Evolutionary conservation across 1,139 yeast genomes (phyloP).

Genomic region (Maudiozyma humilis): DNA sequence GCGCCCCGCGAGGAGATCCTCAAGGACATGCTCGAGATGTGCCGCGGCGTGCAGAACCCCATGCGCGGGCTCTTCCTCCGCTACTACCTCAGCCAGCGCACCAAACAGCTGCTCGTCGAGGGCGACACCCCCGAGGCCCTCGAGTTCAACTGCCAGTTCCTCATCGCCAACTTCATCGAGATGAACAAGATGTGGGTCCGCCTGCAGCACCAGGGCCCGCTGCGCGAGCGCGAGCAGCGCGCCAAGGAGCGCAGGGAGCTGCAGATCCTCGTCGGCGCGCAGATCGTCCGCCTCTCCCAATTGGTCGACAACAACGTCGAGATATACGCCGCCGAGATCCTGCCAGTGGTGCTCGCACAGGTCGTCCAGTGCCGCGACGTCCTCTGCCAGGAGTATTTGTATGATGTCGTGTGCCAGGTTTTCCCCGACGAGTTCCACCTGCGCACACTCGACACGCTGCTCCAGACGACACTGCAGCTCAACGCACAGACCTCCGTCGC

Average conservation of each 20-base stretch:
- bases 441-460: constrained; percentile 57
- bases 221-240: constrained; percentile 70
- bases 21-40: constrained; percentile 97
- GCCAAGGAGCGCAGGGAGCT: constrained; percentile 77
- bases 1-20: constrained; percentile 71
- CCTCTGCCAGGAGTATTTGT: constrained; percentile 81
- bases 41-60: constrained; percentile 96
- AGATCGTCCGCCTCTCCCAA: constrained; percentile 81
- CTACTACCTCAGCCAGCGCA: constrained; percentile 78
- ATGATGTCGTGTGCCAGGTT: constrained; percentile 86
- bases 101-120: constrained; percentile 49
- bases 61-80: constrained; percentile 81
- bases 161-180: constrained; percentile 81
- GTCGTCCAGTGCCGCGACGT: constrained; percentile 87
- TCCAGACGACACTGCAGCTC: constrained; percentile 58
- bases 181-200: constrained; percentile 98
- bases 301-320: constrained; percentile 54
- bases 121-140: constrained; percentile 4
- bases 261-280: constrained; percentile 87
- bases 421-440: constrained; percentile 91
- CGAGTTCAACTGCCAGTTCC: constrained; percentile 54
- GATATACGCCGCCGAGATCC: constrained; percentile 54
- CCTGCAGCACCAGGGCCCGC: constrained; percentile 90
- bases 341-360: constrained; percentile 82
- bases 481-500: constrained; percentile 64